Conservation (phyloP, 495 filamentous ascomycete genomes). For the Talaromyces borbonicus region DNA sequence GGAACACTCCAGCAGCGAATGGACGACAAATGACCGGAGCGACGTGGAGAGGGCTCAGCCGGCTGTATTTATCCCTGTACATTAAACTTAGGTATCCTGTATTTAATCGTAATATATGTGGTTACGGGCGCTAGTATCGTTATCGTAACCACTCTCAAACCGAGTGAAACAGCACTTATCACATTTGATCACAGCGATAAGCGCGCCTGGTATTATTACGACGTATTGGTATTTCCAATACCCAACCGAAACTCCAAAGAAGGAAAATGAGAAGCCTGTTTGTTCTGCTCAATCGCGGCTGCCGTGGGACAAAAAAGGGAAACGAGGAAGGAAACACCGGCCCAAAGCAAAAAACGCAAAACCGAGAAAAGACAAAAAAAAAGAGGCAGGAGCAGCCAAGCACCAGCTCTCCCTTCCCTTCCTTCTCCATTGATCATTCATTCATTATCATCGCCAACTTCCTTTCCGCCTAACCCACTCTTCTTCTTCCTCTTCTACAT, state of each 20-base stretch:
- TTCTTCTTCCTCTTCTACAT: too few species aligned
- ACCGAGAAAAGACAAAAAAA: too few species aligned
- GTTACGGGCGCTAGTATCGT: conserved; percentile 1
- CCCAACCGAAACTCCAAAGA: background rate
- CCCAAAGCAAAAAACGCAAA: too few species aligned
- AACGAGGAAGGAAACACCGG: too few species aligned
- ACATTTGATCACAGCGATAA: too few species aligned
- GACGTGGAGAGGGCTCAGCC: too few species aligned
- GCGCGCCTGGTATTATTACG: background rate
- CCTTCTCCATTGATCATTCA: background rate
- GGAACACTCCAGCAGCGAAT: too few species aligned
- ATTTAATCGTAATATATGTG: background rate
- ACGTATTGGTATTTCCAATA: background rate
- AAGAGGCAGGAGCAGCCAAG: background rate
- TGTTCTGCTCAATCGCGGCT: too few species aligned
- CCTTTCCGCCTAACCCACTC: conserved; percentile 1
- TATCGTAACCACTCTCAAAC: background rate
- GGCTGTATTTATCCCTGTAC: too few species aligned
- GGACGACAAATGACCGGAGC: too few species aligned
- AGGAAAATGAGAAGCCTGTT: background rate
- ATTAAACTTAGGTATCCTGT: too few species aligned
- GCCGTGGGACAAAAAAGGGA: background rate
- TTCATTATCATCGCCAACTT: background rate
- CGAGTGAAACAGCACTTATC: too few species aligned
- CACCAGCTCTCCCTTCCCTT: background rate